Conservation (phyloP, 2,329 filamentous ascomycete genomes). For the Pestalotiopsis sp. region DNA sequence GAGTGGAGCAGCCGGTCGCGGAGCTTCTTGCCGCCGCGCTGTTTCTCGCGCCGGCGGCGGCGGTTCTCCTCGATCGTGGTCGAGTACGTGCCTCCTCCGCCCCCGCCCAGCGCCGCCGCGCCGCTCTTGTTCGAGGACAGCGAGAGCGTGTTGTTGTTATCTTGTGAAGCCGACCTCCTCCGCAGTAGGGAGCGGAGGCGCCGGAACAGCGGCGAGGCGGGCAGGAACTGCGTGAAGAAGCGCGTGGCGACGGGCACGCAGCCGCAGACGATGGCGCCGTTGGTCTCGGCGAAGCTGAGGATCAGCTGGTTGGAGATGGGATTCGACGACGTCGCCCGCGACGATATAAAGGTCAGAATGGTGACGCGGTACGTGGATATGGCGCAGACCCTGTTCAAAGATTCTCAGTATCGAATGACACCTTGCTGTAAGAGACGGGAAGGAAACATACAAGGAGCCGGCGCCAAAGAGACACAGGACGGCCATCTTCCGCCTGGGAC, state of each 20-base stretch:
- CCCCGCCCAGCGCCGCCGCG: too few relatives aligned
- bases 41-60: not conserved
- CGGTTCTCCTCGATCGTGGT: slow-evolving; percentile 10
- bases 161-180: not conserved
- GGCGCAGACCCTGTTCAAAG: slow-evolving; percentile 8
- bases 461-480: slow-evolving; percentile 6
- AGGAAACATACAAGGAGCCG: slow-evolving; percentile 11
- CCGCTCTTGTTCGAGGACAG: not conserved
- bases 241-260: slow-evolving; percentile 5
- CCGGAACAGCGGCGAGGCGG: not conserved
- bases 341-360: slow-evolving; percentile 8
- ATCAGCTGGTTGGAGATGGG: slow-evolving; percentile 5
- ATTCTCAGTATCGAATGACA: not conserved
- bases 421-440: not conserved
- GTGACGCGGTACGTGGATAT: slow-evolving; percentile 9
- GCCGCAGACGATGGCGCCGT: slow-evolving; percentile 15
- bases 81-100: not conserved
- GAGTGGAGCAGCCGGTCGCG: not conserved
- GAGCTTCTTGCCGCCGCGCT: not conserved
- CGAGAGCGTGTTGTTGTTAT: not conserved
- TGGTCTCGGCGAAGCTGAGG: slow-evolving; percentile 13
- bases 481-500: slow-evolving; percentile 6
- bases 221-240: slow-evolving; percentile 15
- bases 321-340: not conserved
- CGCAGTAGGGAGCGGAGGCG: not conserved